Evolutionary conservation across 371 early-diverging fungal species (phyloP), one percentile per base, ranked within the genome.

Genomic region (Rhizomucor pusillus): DNA sequence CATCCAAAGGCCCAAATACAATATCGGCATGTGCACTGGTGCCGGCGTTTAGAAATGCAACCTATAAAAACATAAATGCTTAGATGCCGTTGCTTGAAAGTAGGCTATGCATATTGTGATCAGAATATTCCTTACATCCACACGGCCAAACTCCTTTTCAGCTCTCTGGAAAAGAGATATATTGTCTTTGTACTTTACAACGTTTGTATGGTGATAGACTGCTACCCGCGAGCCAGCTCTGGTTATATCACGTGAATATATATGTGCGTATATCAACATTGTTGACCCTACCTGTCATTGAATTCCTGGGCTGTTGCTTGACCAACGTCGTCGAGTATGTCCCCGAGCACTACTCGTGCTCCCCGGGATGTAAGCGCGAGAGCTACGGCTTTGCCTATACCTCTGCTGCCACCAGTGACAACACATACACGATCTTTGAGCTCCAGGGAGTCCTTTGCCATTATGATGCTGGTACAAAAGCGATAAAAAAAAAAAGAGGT

Each of bases 351-450:
- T 2, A 89, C 79, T 22, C 66, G 69, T 45, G 72, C 83, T 13
- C 88, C 84, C 22, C 65, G 57, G 18, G 65, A 54, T 25, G 69
- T 66, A 5, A 86, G 70, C 6, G 73, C 54, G 46, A 62, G 52
- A 22, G 79, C 71, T 11, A 85, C 65, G 2, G 77, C 73, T 54
- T 67, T 75, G 47, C 89, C 89, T 49, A 86, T 82, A 7, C 86
- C 86, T 1, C 72, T 71, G 12, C 81, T 59, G 2, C 61, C 84
- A 18, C 87, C 87, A 0, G 90, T 89, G 45, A 89, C 75, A 43
- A 89, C 69, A 0, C 80, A 86, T 1, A 87, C 81, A 56, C 85
- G 86, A 47, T 37, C 40, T 14, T 46, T 52, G 29, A 29, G 29
- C 5, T 29, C 7, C 29, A 5, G 29, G 29, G 7, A 29, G 5